Evolutionary conservation across 2,329 filamentous ascomycete species (phyloP).

Genomic region (Aspergillus sergii): DNA sequence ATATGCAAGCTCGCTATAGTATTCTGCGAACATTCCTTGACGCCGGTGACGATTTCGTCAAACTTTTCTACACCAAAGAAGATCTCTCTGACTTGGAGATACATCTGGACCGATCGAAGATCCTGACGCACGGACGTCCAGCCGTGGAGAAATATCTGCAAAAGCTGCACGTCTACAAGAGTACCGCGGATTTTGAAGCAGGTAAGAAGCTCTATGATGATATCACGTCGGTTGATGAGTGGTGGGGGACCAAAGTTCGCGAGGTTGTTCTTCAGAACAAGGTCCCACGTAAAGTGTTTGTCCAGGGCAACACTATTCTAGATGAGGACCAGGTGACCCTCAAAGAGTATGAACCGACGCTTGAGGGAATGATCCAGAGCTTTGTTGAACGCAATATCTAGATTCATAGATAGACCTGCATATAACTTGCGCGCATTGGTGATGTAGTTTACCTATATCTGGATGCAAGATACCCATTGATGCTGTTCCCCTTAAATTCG

Average conservation of each 20-base stretch:
- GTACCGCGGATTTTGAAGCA: constrained; percentile 77
- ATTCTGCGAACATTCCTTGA: constrained; percentile 77
- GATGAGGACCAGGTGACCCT: constrained; percentile 70
- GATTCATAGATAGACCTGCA: constrained; percentile 7
- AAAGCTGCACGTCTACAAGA: constrained; percentile 90
- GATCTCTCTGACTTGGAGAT: constrained; percentile 82
- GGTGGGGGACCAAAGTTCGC: constrained; percentile 79
- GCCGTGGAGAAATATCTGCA: constrained; percentile 86
- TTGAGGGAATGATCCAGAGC: constrained; percentile 81
- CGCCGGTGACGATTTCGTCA: constrained; percentile 84
- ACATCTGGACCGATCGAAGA: constrained; percentile 81
- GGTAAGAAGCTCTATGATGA: constrained; percentile 80
- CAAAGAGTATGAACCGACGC: constrained; percentile 82
- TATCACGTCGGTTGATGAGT: constrained; percentile 82
- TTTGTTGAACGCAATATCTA: constrained; percentile 64
- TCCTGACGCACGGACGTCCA: constrained; percentile 77
- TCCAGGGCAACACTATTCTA: constrained; percentile 86
- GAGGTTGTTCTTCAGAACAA: constrained; percentile 62
- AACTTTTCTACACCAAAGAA: constrained; percentile 72
- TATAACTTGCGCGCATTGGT: neutral
- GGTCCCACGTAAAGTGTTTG: constrained; percentile 72
- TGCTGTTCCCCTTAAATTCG: neutral
- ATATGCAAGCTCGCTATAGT: constrained; percentile 88
- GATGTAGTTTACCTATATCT: neutral
- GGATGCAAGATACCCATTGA: neutral